Base-by-base conservation (phyloP, 1,284 basidiomycete genomes). In the Porodaedalea pini region DNA sequence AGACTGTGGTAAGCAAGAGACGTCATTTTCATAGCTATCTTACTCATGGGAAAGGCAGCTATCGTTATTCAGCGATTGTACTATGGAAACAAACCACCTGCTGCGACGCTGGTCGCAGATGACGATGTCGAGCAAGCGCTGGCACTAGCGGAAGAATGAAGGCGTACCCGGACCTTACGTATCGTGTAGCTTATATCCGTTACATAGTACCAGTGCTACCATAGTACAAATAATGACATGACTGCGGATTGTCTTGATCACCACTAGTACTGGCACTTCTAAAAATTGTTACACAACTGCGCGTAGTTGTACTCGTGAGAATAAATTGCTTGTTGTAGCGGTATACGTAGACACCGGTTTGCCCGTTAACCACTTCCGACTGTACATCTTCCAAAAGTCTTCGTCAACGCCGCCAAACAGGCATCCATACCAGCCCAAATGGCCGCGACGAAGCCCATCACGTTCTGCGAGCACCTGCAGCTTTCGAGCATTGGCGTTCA, bases 401-500 rank as follows among this genome's bases (percentile, higher is more conserved):
- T 51, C 49, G 50, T 61, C 50, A 56, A 34, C 59, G 37, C 31
- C 40, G 56, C 56, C 50, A 56, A 19, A 29, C 45, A 56, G 56
- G 59, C 55, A 53, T 54, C 56, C 32, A 57, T 39, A 41, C 27
- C 37, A 31, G 51, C 55, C 60, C 61, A 51, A 51, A 79, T 78
- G 77, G 65, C 71, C 45, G 74, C 80, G 66, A 68, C 61, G 57
- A 90, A 89, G 77, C 88, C 88, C 50, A 90, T 90, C 68, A 78
- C 87, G 37, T 90, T 90, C 70, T 88, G 86, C 75, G 90, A 92
- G 72, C 90, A 92, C 69, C 75, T 92, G 32, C 92, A 99, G 79
- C 90, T 99, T 69, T 95, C 95, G 32, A 94, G 93, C 71, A 79
- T 99, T 65, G 96, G 95, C 66, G 84, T 99, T 65, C 94, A 98